Evolutionary conservation across 306 rosid genomes (phyloP), one percentile per base, ranked within the genome.

Genomic region (Malus sylvestris): DNA sequence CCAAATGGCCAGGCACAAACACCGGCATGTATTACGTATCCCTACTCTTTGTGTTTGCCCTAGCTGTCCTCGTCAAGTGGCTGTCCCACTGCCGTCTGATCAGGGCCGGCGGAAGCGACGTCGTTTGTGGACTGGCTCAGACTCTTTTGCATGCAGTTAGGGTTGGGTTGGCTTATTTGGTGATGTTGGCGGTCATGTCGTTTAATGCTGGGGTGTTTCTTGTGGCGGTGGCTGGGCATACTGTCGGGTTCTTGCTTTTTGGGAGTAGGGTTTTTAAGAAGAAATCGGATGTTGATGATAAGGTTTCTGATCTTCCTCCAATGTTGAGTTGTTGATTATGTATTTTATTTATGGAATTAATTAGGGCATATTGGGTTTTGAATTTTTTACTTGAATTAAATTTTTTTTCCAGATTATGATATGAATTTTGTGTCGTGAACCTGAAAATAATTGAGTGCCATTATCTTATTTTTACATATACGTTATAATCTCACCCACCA

Each of bases 131-230:
- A 68, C 51, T 90, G 81, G 35, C 84, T 49, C 95, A 84, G 83
- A 92, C 97, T 1, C 7, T 83, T 6, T 6, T 90, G 79, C 92
- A 89, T 14, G 77, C 85, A 12, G 9, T 92, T 0, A 78, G 92
- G 81, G 82, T 91, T 14, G 97, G 90, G 1, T 30, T 95, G 13
- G 83, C 89, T 22, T 88, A 89, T 68, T 16, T 95, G 84, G 91
- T 95, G 3, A 95, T 95, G 99, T 76, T 95, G 29, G 95, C 97
- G 0, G 82, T 95, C 42, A 92, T 92, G 98, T 95, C 98, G 1
- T 95, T 95, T 72, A 95, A 95, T 14, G 87, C 65, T 0, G 97
- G 97, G 2, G 96, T 92, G 3, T 81, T 95, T 63, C 67, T 92
- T 84, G 92, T 52, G 2, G 98, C 89, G 8, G 63, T 95, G 5